Percentiles rank a stretch among this genome's conserved stretches.
Conservation (phyloP, 805 yeast genomes). For the Helenozyma baotianmanensis region DNA sequence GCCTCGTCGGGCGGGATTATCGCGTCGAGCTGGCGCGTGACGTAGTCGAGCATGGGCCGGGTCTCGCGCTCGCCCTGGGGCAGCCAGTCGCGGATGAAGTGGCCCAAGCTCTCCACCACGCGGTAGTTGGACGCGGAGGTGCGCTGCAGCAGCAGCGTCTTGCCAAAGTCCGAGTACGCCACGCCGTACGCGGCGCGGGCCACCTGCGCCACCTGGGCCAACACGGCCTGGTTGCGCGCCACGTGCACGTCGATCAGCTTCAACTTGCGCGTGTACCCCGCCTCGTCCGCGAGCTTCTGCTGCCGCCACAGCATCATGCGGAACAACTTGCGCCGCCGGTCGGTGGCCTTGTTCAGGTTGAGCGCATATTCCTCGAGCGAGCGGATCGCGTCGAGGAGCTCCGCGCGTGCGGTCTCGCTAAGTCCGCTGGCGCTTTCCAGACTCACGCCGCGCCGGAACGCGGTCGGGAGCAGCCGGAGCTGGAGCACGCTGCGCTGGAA, state of each 20-base stretch:
- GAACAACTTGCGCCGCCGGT: constrained; percentile 39
- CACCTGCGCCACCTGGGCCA: constrained; percentile 43
- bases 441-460: too few relatives aligned
- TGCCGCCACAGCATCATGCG: constrained; percentile 51
- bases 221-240: constrained; percentile 42
- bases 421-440: constrained; percentile 6
- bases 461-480: not conserved
- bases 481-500: constrained; percentile 11
- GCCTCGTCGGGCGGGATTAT: constrained; percentile 24
- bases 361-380: constrained; percentile 43
- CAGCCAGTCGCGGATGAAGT: constrained; percentile 78
- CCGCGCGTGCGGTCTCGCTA: constrained; percentile 20
- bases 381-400: constrained; percentile 39
- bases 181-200: constrained; percentile 43
- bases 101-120: constrained; percentile 69
- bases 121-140: constrained; percentile 27
- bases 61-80: constrained; percentile 44
- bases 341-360: constrained; percentile 41
- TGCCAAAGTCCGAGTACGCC: constrained; percentile 28
- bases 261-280: constrained; percentile 54
- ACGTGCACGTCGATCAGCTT: constrained; percentile 45
- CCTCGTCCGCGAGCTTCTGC: constrained; percentile 47
- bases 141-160: constrained; percentile 3
- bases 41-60: constrained; percentile 49
- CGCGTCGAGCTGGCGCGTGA: constrained; percentile 38